These are phyloP conservation scores for Arachis stenosperma DNA, from an alignment of 306 rosid genomes.

Conservation along the genomic window DNA sequence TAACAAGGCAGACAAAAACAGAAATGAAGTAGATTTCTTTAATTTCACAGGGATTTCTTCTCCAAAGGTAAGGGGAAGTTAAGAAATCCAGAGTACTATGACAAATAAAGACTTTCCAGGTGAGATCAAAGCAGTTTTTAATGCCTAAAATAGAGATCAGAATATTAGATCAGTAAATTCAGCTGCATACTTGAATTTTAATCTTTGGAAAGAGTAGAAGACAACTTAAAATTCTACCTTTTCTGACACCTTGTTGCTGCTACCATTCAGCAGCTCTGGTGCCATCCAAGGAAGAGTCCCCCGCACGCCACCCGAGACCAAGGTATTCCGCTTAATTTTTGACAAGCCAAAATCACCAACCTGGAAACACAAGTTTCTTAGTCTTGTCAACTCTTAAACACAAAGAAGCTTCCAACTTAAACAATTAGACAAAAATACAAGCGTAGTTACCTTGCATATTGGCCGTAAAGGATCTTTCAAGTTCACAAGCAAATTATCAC, in stretches of 20 bases:
- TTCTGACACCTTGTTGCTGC: constrained; percentile 94
- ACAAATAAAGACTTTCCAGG: background rate
- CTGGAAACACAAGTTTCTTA: constrained; percentile 46
- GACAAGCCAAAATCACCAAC: constrained; percentile 98
- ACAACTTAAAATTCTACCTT: constrained; percentile 57
- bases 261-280: constrained; percentile 85
- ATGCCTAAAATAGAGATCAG: constrained; percentile 28
- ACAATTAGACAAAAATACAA: constrained; percentile 20
- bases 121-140: constrained; percentile 16
- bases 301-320: constrained; percentile 95
- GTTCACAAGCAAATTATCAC: constrained; percentile 94
- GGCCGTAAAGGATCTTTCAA: constrained; percentile 85
- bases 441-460: constrained; percentile 77
- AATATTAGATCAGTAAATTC: constrained; percentile 27
- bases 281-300: constrained; percentile 99
- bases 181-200: constrained; percentile 15
- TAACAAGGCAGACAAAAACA: constrained; percentile 3
- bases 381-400: background rate
- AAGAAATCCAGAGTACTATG: constrained; percentile 10
- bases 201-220: constrained; percentile 24
- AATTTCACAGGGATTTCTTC: constrained; percentile 13
- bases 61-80: background rate
- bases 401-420: background rate
- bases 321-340: constrained; percentile 85
- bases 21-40: too few species aligned